phyloP scores from a whole-genome alignment of 2,329 filamentous ascomycete species.

The Monascus ruber region DNA sequence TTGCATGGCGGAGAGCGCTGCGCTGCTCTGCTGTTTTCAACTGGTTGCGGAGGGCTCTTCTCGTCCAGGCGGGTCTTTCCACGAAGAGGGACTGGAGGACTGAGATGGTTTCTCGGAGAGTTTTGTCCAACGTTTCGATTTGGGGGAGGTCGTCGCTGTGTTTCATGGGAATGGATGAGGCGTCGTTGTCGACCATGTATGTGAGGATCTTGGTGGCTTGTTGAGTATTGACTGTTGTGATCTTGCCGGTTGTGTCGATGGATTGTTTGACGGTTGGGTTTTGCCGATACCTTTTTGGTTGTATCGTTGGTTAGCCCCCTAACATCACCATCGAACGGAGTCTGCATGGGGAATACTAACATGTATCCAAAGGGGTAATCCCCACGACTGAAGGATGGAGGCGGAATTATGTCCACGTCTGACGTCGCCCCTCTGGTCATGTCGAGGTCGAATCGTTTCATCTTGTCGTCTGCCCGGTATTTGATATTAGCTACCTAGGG shows the following conservation, averaged over 20 bases:
- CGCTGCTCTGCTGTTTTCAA: slow-evolving; percentile 43
- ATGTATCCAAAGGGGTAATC: slow-evolving; percentile 58
- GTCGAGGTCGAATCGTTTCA: slow-evolving; percentile 57
- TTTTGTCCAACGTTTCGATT: slow-evolving; percentile 40
- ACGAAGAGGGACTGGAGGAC: slow-evolving; percentile 56
- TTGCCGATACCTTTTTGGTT: slow-evolving; percentile 60
- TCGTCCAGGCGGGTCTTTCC: slow-evolving; percentile 73
- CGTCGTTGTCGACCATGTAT: slow-evolving; percentile 50
- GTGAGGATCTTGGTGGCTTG: slow-evolving; percentile 48
- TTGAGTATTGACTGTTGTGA: slow-evolving; percentile 46
- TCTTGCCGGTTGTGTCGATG: slow-evolving; percentile 47
- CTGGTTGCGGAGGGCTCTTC: slow-evolving; percentile 66
- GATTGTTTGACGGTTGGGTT: slow-evolving; percentile 63
- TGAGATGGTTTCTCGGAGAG: slow-evolving; percentile 53
- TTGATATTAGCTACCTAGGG: slow-evolving; percentile 1
- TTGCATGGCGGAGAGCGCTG: slow-evolving; percentile 56
- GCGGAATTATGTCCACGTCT: slow-evolving; percentile 63
- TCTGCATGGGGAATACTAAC: slow-evolving; percentile 17
- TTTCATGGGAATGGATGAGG: slow-evolving; percentile 49
- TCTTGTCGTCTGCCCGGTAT: slow-evolving; percentile 36
- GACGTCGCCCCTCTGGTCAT: slow-evolving; percentile 48
- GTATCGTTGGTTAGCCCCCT: slow-evolving; percentile 12
- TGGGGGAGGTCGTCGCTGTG: slow-evolving; percentile 46
- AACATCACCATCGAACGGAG: neutral
- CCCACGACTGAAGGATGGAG: slow-evolving; percentile 65